A percentile compares a stretch with the other conserved stretches of the same genome.
These are phyloP conservation scores for Saraca asoca DNA, from an alignment of 331 rosid genomes.

Conservation along the genomic window DNA sequence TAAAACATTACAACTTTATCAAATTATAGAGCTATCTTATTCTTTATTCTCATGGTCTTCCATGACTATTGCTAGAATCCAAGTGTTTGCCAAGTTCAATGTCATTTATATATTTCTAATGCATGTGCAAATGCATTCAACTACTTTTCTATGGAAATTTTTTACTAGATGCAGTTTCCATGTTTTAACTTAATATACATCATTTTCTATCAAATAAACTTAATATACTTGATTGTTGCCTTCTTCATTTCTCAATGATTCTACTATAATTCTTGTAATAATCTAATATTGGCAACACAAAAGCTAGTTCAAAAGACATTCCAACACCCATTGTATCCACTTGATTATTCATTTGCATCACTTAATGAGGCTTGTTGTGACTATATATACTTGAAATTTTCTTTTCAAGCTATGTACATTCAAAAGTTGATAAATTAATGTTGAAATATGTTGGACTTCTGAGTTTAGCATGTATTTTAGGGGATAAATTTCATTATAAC, in stretches of 20 bases:
- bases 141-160: too few species aligned
- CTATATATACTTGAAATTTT: slow-evolving; percentile 6
- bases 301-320: slow-evolving; percentile 72
- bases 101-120: too few species aligned
- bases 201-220: too few species aligned
- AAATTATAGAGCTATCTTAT: neutral
- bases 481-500: neutral
- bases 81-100: slow-evolving; percentile 11
- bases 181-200: too few species aligned
- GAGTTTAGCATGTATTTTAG: neutral
- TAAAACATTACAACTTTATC: neutral
- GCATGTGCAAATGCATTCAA: too few species aligned
- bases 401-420: neutral
- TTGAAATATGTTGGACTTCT: neutral
- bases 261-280: slow-evolving; percentile 36
- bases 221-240: too few species aligned
- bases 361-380: slow-evolving; percentile 59
- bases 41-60: neutral
- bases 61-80: slow-evolving; percentile 14
- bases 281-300: slow-evolving; percentile 54
- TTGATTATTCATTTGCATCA: slow-evolving; percentile 62
- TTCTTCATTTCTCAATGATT: too few species aligned
- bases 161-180: too few species aligned
- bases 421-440: slow-evolving; percentile 11
- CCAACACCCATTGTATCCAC: slow-evolving; percentile 66